phyloP scores from a whole-genome alignment of 371 early-diverging fungal species.

The Mortierella sp. region DNA sequence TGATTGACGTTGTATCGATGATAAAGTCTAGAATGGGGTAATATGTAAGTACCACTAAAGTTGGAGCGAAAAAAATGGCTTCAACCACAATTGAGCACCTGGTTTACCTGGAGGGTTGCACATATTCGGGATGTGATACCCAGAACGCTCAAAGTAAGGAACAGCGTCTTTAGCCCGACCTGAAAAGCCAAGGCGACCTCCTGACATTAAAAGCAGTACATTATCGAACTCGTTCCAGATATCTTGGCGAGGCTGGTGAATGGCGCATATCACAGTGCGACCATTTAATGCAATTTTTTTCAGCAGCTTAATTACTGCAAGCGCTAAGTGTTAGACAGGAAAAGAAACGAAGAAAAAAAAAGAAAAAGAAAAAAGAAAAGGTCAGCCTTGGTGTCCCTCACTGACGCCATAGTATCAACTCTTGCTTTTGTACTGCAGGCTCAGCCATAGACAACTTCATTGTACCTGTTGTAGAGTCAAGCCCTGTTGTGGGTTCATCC shows the following conservation, averaged over 20 bases:
- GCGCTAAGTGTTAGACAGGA: neutral
- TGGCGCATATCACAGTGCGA: conserved; percentile 36
- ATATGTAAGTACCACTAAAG: neutral
- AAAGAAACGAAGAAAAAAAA: too few relatives aligned
- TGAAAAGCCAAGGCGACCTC: conserved; percentile 22
- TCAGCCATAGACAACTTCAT: too few relatives aligned
- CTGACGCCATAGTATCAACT: too few relatives aligned
- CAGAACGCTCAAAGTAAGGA: conserved; percentile 20
- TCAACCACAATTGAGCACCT: too few relatives aligned
- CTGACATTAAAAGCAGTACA: conserved; percentile 25
- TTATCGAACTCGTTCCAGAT: conserved; percentile 40
- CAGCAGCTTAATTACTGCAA: conserved; percentile 12
- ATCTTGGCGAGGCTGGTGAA: conserved; percentile 33
- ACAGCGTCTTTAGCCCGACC: conserved; percentile 11
- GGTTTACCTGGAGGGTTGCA: conserved; percentile 25
- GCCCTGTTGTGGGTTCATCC: conserved; percentile 93
- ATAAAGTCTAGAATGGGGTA: conserved; percentile 30
- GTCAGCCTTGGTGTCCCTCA: too few relatives aligned
- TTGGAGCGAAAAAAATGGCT: neutral
- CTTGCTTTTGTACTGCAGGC: too few relatives aligned
- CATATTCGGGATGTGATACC: conserved; percentile 11
- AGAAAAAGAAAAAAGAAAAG: too few relatives aligned
- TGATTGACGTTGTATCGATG: conserved; percentile 26
- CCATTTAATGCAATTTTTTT: conserved; percentile 21
- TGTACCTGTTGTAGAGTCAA: conserved; percentile 31